phyloP scores from a whole-genome alignment of 768 basidiomycete genomes.

The Kondoa subrosea region DNA sequence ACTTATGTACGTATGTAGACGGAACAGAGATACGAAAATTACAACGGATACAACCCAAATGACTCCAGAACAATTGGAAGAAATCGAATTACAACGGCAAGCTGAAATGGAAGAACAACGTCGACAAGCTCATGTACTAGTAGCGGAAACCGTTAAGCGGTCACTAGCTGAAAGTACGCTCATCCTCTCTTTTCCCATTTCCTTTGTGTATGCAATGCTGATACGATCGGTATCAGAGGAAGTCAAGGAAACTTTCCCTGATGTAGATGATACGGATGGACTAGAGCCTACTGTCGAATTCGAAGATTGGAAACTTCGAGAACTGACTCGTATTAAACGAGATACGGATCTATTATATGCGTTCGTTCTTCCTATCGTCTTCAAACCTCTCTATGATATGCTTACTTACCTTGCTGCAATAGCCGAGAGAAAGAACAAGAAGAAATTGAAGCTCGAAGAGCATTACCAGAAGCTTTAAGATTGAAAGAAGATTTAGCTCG shows the following conservation, averaged over 20 bases:
- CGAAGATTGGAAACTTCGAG: conserved; percentile 86
- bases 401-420: not conserved
- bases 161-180: conserved; percentile 76
- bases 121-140: conserved; percentile 75
- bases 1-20: conserved; percentile 4
- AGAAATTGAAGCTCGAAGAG: conserved; percentile 77
- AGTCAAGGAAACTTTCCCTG: conserved; percentile 61
- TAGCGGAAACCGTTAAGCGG: conserved; percentile 79
- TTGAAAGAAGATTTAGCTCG: conserved; percentile 79
- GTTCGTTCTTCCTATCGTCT: conserved; percentile 11
- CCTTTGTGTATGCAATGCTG: not conserved
- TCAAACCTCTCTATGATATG: too few relatives aligned
- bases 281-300: conserved; percentile 77
- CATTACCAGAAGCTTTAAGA: conserved; percentile 81
- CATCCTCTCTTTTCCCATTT: not conserved
- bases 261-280: conserved; percentile 90
- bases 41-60: conserved; percentile 48
- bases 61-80: conserved; percentile 52
- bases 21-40: conserved; percentile 41
- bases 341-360: conserved; percentile 76
- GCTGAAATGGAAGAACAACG: conserved; percentile 63
- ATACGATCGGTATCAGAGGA: conserved; percentile 46
- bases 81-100: conserved; percentile 50
- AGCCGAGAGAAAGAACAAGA: conserved; percentile 64
- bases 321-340: conserved; percentile 77